Base-by-base conservation (phyloP, 2,329 filamentous ascomycete species). In the Sordariomycetes sp. region DNA sequence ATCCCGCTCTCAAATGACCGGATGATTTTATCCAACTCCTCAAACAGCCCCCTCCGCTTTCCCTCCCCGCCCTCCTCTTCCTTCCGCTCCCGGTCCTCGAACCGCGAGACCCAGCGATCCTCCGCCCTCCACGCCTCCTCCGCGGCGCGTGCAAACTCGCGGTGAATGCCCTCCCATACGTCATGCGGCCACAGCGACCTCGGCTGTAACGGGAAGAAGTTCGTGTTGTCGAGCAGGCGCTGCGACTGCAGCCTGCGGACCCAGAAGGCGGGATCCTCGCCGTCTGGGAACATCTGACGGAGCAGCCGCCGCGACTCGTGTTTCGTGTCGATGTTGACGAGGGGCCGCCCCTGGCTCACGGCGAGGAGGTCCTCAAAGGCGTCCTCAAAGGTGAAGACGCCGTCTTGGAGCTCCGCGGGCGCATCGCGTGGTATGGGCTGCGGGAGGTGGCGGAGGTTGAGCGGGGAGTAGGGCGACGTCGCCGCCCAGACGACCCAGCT, bases 351-450 rank as follows among this genome's bases (percentile, higher is more conserved):
- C 15, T 72, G 70, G n/a, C 71, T 72, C 20, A 73, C 71, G n/a
- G 69, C 68, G 13, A 82, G 68, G 17, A 83, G 72, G 60, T 82
- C 79, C 62, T 82, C 79, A 60, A 82, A 81, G 53, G 79, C 79
- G 61, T 82, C 78, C 35, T 75, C 70, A 61, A 80, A 82, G 10
- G 76, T 78, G 62, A 80, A 79, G 36, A 69, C 62, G 45, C 63
- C 64, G 13, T 66, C 53, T 58, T 74, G 70, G 35, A 68, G 60
- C 52, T 68, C 67, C 3, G 65, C 59, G 10, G 74, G 70, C 1
- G 72, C 67, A 60, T 76, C 76, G 8, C 65, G 69, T 0, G 78
- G 78, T 0, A 69, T 63, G 1, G 79, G 79, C 59, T 74, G 76
- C 8, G 68, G 71, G 8, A 80, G 69, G 58, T 71, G 64, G 52